Conservation (phyloP, 768 basidiomycete species). For the Termitomyces sp. region DNA sequence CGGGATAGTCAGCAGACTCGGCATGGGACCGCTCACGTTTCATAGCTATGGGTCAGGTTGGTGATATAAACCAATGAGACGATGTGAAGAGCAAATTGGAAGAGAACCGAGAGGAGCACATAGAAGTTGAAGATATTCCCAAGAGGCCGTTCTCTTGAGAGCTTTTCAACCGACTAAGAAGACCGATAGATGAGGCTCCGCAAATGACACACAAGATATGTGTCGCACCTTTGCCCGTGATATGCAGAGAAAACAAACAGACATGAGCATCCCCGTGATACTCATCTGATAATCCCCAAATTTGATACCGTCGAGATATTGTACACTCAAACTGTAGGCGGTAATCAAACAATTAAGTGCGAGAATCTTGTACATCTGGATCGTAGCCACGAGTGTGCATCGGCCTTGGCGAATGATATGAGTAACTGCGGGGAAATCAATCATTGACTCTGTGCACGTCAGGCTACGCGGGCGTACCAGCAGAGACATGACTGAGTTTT, state of each 20-base stretch:
- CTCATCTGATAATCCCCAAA: constrained; percentile 99
- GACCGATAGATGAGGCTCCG: background rate
- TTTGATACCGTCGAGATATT: constrained; percentile 98
- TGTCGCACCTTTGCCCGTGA: constrained; percentile 85
- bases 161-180: constrained; percentile 88
- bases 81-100: constrained; percentile 95
- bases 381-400: constrained; percentile 96
- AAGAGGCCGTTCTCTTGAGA: constrained; percentile 89
- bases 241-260: constrained; percentile 97
- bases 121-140: constrained; percentile 97
- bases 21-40: constrained; percentile 52
- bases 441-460: background rate
- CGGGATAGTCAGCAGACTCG: background rate
- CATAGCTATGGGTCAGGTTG: constrained; percentile 66
- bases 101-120: constrained; percentile 82
- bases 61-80: constrained; percentile 90
- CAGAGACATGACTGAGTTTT: constrained; percentile 94
- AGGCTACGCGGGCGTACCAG: constrained; percentile 51
- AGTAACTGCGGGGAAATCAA: constrained; percentile 46
- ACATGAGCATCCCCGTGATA: constrained; percentile 95
- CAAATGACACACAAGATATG: background rate
- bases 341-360: constrained; percentile 97
- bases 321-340: constrained; percentile 96
- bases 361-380: constrained; percentile 99
- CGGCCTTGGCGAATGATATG: constrained; percentile 69